Conservation (phyloP, 495 filamentous ascomycete genomes). For the Penicillium salamii region DNA sequence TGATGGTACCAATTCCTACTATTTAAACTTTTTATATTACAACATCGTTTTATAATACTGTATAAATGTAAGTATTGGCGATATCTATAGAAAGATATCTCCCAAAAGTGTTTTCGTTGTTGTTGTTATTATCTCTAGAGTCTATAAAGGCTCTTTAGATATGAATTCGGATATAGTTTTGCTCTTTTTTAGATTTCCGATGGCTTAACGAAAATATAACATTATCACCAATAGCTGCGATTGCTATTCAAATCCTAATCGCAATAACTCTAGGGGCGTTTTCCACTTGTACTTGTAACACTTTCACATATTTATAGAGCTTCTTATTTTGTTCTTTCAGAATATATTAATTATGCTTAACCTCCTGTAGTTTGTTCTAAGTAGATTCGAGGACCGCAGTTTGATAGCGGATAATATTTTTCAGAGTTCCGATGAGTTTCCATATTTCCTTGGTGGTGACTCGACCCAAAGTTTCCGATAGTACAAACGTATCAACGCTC, state of each 20-base stretch:
- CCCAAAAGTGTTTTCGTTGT: constrained; percentile 14
- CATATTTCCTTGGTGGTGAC: too few species aligned
- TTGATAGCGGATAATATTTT: constrained; percentile 14
- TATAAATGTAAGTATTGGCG: constrained; percentile 17
- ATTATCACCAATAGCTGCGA: too few species aligned
- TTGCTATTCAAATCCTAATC: background rate
- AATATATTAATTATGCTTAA: constrained; percentile 17
- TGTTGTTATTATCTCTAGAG: constrained; percentile 15
- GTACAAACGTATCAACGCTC: too few species aligned
- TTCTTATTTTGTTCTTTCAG: constrained; percentile 17
- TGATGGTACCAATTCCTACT: background rate
- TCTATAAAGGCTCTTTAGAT: constrained; percentile 17
- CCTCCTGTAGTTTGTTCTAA: constrained; percentile 14
- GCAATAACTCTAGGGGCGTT: background rate
- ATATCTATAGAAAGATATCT: constrained; percentile 19
- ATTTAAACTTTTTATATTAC: constrained; percentile 16
- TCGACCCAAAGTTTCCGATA: too few species aligned
- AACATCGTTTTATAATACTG: constrained; percentile 8
- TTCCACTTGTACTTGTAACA: constrained; percentile 9
- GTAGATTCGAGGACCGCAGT: constrained; percentile 11
- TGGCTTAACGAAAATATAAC: too few species aligned
- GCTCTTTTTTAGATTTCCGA: too few species aligned
- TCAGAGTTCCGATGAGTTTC: constrained; percentile 17
- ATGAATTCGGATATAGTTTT: background rate
- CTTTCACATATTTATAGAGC: constrained; percentile 15